Evolutionary conservation across 2,329 filamentous ascomycete genomes (phyloP).

Genomic region (Phialophora chinensis): DNA sequence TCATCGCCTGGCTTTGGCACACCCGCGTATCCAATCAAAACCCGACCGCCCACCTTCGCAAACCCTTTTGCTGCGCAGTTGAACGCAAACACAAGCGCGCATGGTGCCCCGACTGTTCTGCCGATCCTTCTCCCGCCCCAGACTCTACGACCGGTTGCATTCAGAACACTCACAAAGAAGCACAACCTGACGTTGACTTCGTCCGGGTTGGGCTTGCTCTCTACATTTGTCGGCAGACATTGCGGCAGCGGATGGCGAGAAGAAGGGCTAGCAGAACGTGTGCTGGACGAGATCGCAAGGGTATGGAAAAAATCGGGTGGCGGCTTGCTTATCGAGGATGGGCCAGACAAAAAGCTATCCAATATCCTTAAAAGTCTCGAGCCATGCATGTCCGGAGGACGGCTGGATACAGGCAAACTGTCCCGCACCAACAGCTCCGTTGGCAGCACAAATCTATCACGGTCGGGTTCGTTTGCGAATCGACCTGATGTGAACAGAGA

Average conservation of each 20-base stretch:
- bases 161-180: constrained; percentile 96
- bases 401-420: constrained; percentile 55
- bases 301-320: constrained; percentile 90
- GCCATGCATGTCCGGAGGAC: constrained; percentile 86
- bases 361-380: constrained; percentile 83
- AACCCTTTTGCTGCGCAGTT: constrained; percentile 44
- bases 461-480: constrained; percentile 58
- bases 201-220: constrained; percentile 80
- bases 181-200: constrained; percentile 92
- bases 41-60: constrained; percentile 48
- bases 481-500: constrained; percentile 56
- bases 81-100: constrained; percentile 47
- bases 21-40: constrained; percentile 73
- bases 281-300: constrained; percentile 88
- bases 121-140: constrained; percentile 88
- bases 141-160: constrained; percentile 86
- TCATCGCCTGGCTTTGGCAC: constrained; percentile 91
- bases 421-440: constrained; percentile 52
- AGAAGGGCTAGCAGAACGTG: constrained; percentile 88
- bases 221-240: constrained; percentile 87
- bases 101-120: constrained; percentile 70
- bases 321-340: constrained; percentile 88
- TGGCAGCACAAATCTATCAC: constrained; percentile 57
- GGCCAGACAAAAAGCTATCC: constrained; percentile 72
- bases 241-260: constrained; percentile 97